Evolutionary conservation across 192 early-diverging fungal species (phyloP).

Genomic region (Coemansia sp.): DNA sequence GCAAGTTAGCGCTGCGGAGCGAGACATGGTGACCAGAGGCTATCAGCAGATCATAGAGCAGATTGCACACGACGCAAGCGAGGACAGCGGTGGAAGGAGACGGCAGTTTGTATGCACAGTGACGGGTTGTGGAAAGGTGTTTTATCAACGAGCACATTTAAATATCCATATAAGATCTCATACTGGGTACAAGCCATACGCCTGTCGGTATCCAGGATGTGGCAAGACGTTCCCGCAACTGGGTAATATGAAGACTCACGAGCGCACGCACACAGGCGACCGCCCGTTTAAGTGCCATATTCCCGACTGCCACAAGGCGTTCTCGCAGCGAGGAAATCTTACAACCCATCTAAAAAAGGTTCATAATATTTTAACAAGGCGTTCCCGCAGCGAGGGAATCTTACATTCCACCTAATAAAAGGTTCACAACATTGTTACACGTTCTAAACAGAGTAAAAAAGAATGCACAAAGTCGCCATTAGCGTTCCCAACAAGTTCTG

Average conservation of each 20-base stretch:
- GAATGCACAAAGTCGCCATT: background rate
- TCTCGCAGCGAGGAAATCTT: slow-evolving; percentile 74
- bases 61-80: slow-evolving; percentile 49
- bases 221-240: slow-evolving; percentile 79
- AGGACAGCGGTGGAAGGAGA: slow-evolving; percentile 42
- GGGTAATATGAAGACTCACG: slow-evolving; percentile 80
- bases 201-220: slow-evolving; percentile 65
- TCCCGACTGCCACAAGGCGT: slow-evolving; percentile 65
- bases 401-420: background rate
- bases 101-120: slow-evolving; percentile 55
- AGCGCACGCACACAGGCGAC: slow-evolving; percentile 73
- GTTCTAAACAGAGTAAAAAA: background rate
- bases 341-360: slow-evolving; percentile 54
- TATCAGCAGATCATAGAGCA: slow-evolving; percentile 44
- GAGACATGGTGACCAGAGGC: slow-evolving; percentile 21
- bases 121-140: slow-evolving; percentile 61
- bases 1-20: slow-evolving; percentile 12
- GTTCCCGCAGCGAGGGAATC: background rate
- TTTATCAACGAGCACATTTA: slow-evolving; percentile 70
- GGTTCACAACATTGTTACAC: background rate
- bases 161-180: slow-evolving; percentile 68
- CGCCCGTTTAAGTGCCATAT: slow-evolving; percentile 73
- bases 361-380: slow-evolving; percentile 17
- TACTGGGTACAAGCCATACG: slow-evolving; percentile 57
- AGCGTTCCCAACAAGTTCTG: background rate